These are phyloP conservation scores for Penicillium sp. DNA, from an alignment of 2,329 filamentous ascomycete species.

Conservation along the genomic window DNA sequence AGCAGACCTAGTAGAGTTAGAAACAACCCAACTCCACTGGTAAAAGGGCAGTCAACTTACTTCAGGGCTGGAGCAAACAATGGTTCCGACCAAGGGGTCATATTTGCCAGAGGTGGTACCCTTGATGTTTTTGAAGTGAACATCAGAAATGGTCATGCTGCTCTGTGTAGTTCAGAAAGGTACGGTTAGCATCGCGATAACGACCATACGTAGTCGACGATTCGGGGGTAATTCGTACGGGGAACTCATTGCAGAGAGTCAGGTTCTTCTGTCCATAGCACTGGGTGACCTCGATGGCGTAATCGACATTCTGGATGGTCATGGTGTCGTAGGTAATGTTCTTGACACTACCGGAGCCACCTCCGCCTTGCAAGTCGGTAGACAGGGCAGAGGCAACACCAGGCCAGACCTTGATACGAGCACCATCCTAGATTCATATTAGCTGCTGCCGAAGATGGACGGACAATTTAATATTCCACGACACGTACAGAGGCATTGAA, in stretches of 20 bases:
- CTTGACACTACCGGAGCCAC: slow-evolving; percentile 62
- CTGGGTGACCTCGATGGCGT: slow-evolving; percentile 67
- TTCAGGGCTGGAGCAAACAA: slow-evolving; percentile 53
- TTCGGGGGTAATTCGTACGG: slow-evolving; percentile 42
- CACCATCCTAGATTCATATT: slow-evolving; percentile 58
- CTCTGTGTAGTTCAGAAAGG: slow-evolving; percentile 25
- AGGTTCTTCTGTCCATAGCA: slow-evolving; percentile 67
- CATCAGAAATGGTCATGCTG: slow-evolving; percentile 58
- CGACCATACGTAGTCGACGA: no score
- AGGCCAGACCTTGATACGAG: slow-evolving; percentile 76
- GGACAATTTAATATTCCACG: not conserved
- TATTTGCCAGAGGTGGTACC: slow-evolving; percentile 56
- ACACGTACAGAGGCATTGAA: slow-evolving; percentile 53
- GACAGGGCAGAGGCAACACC: slow-evolving; percentile 59
- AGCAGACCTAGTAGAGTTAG: slow-evolving; percentile 35
- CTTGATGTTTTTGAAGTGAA: slow-evolving; percentile 60
- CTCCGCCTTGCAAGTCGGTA: slow-evolving; percentile 67
- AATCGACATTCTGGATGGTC: slow-evolving; percentile 64
- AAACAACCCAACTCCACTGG: no score
- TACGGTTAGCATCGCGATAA: not conserved
- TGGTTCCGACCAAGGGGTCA: slow-evolving; percentile 51
- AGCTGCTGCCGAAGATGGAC: slow-evolving; percentile 43
- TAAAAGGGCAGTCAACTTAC: slow-evolving; percentile 43
- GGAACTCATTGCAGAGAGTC: slow-evolving; percentile 63
- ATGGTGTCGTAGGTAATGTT: slow-evolving; percentile 71